Base-by-base conservation (phyloP, 176 grass and related monocot species). In the Triticum monococcum region DNA sequence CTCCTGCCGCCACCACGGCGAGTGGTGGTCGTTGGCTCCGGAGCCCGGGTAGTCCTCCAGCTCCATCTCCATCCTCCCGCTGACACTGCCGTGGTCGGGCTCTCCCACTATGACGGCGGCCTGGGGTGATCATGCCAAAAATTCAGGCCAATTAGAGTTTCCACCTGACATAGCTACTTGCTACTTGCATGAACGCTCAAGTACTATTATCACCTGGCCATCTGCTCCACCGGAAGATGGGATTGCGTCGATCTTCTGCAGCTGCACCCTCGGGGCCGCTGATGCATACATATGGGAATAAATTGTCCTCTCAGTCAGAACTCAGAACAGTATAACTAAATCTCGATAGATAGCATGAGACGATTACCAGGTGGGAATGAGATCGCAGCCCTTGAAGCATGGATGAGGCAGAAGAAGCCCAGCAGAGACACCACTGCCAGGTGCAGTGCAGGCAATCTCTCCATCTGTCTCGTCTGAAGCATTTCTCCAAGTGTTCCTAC, bases 1-100 rank as follows among this genome's bases (percentile, higher is more conserved):
- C 26, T 84, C 13, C 9, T 73, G 57, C 65, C 41, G 38, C 91
- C 93, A 92, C 5, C 93, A 95, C 5, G 93, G 90, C 16, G 87
- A 89, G 85, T 95, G 93, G 33, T 88, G 82, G 60, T 83, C 90
- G 43, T 95, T 95, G 36, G 93, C 93, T 43, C 93, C 88, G 71
- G 93, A 95, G 11, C 93, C 93, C 1, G 90, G 85, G 84, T 95
- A 95, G 30, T 95, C 93, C 6, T 90, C 25, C 77, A 92, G 41
- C 63, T 84, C 87, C 33, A 89, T 32, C 5, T 52, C 84, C 26
- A 79, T 64, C 77, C 84, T 87, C 14, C 73, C 3, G 17, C 7
- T 63, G 7, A 14, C n/a, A 8, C 52, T 17, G 13, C 43, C 61
- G 8, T 33, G 25, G 26, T 60, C 64, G 3, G 3, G 45, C 38